Evolutionary conservation across 768 basidiomycete genomes (phyloP).

Genomic region (Lactarius vividus): DNA sequence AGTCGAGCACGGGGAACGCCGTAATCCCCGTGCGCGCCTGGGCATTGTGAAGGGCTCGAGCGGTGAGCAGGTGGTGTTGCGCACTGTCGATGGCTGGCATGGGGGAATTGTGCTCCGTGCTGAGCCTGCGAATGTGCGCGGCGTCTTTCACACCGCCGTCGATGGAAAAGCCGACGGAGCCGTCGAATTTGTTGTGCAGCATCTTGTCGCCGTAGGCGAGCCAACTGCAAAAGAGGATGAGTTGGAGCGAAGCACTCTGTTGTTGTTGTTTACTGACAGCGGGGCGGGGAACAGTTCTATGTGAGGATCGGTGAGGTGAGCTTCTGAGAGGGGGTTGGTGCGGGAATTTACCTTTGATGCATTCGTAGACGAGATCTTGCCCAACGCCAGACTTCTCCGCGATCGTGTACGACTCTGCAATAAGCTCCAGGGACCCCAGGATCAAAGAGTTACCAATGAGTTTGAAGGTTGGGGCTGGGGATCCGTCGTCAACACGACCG

Average conservation of each 20-base stretch:
- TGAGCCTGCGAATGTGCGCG: slow-evolving; percentile 68
- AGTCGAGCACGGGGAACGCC: slow-evolving; percentile 65
- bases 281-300: slow-evolving; percentile 70
- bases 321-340: neutral
- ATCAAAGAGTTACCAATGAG: slow-evolving; percentile 79
- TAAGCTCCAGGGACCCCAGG: slow-evolving; percentile 70
- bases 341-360: slow-evolving; percentile 51
- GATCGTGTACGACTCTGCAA: slow-evolving; percentile 82
- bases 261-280: slow-evolving; percentile 35
- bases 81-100: slow-evolving; percentile 73
- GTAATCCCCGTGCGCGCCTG: slow-evolving; percentile 45
- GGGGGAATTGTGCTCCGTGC: slow-evolving; percentile 60
- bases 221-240: slow-evolving; percentile 37
- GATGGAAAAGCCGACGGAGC: slow-evolving; percentile 69
- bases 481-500: neutral
- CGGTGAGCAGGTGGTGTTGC: slow-evolving; percentile 75
- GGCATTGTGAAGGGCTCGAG: slow-evolving; percentile 64
- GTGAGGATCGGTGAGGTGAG: slow-evolving; percentile 16
- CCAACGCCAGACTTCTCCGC: slow-evolving; percentile 83
- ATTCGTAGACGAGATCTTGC: slow-evolving; percentile 50
- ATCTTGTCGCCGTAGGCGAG: slow-evolving; percentile 65
- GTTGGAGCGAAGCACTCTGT: neutral
- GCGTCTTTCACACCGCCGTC: slow-evolving; percentile 91
- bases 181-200: slow-evolving; percentile 71
- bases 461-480: slow-evolving; percentile 64